Evolutionary conservation across 2,329 filamentous ascomycete genomes (phyloP).

Genomic region (Fusarium avenaceum): DNA sequence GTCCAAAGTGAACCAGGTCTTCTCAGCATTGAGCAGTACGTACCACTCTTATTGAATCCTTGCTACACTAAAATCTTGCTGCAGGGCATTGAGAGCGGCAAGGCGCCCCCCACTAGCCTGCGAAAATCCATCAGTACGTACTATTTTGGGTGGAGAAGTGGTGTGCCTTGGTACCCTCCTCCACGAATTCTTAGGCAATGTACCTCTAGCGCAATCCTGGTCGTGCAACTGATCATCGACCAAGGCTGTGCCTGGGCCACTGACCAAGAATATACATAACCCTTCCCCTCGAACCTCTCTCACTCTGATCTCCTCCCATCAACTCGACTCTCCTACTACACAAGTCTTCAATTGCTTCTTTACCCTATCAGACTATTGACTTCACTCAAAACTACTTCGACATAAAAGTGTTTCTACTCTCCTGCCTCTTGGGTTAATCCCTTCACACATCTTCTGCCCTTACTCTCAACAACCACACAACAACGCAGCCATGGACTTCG

Average conservation of each 20-base stretch:
- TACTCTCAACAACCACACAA: conserved; percentile 26
- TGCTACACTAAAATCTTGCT: conserved; percentile 46
- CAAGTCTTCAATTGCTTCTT: conserved; percentile 42
- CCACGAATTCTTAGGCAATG: conserved; percentile 50
- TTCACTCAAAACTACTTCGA: conserved; percentile 35
- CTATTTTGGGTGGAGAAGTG: conserved; percentile 39
- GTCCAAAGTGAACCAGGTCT: conserved; percentile 28
- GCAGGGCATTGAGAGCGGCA: conserved; percentile 50
- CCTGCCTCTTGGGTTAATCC: conserved; percentile 28
- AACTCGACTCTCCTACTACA: conserved; percentile 39
- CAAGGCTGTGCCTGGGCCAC: conserved; percentile 48
- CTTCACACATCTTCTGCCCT: conserved; percentile 18
- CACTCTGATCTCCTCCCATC: conserved; percentile 33
- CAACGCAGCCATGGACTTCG: conserved; percentile 64
- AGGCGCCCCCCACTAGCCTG: conserved; percentile 34
- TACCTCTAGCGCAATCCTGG: conserved; percentile 48
- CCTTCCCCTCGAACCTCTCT: conserved; percentile 46
- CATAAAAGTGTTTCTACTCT: conserved; percentile 24
- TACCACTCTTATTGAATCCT: conserved; percentile 36
- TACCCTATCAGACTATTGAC: conserved; percentile 31
- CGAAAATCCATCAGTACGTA: conserved; percentile 43
- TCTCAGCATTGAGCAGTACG: conserved; percentile 35
- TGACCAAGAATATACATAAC: conserved; percentile 51
- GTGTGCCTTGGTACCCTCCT: conserved; percentile 49
- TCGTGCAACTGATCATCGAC: conserved; percentile 50